Evolutionary conservation across 441 rosid species (phyloP).

Genomic region (Francoa sonchifolia): DNA sequence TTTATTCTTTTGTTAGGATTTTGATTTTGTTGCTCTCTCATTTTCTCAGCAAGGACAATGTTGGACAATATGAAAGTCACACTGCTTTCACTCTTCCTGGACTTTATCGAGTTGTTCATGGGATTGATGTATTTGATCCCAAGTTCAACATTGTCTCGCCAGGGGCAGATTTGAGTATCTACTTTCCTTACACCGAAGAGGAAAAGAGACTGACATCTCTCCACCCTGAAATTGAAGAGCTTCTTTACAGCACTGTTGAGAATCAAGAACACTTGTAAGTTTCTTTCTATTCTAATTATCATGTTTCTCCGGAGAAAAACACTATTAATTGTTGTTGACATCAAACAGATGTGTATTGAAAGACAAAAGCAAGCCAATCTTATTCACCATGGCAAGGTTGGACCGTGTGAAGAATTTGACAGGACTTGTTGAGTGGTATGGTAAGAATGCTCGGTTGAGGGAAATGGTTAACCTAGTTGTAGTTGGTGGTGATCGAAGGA

Average conservation of each 20-base stretch:
- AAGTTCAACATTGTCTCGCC: conserved; percentile 97
- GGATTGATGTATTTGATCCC: conserved; percentile 84
- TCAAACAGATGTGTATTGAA: conserved; percentile 50
- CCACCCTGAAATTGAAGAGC: conserved; percentile 75
- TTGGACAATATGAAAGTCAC: conserved; percentile 94
- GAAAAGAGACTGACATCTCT: conserved; percentile 52
- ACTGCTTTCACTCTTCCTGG: conserved; percentile 93
- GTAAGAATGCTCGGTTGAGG: conserved; percentile 51
- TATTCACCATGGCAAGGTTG: conserved; percentile 92
- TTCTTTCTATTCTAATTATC: background rate
- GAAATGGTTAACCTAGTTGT: conserved; percentile 73
- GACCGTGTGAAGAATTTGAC: conserved; percentile 84
- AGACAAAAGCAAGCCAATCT: conserved; percentile 67
- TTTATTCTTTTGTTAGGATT: background rate
- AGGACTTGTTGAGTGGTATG: conserved; percentile 93
- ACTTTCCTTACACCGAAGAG: conserved; percentile 71
- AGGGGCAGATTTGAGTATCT: conserved; percentile 79
- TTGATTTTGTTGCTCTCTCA: background rate
- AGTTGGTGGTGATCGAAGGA: conserved; percentile 78
- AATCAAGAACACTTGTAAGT: conserved; percentile 79
- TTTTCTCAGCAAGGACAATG: conserved; percentile 74
- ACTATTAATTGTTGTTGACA: background rate
- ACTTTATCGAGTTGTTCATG: conserved; percentile 86
- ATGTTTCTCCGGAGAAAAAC: background rate
- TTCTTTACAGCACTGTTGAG: conserved; percentile 74